A percentile compares a stretch with the other conserved stretches of the same genome.
phyloP scores from a whole-genome alignment of 345 rosid genomes.

The Salix udensis region DNA sequence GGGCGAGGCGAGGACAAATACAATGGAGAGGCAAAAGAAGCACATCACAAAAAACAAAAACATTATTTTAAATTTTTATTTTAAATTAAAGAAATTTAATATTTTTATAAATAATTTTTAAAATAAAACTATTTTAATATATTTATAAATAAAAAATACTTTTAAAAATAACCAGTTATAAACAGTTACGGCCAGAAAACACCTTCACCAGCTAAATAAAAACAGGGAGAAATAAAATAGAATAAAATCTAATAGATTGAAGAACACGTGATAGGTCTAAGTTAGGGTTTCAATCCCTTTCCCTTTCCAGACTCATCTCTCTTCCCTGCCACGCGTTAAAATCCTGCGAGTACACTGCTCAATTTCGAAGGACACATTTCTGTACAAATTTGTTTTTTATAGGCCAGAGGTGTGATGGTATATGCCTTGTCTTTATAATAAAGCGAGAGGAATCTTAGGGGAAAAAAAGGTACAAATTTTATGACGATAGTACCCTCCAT shows the following conservation, averaged over 20 bases:
- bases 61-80: no score
- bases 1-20: no score
- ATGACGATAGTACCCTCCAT: background rate
- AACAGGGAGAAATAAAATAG: background rate
- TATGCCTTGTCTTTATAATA: background rate
- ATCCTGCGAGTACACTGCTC: background rate
- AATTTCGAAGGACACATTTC: background rate
- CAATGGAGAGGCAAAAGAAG: no score
- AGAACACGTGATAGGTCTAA: background rate
- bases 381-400: background rate
- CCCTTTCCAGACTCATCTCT: background rate
- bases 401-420: background rate
- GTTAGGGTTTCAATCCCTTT: background rate
- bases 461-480: background rate
- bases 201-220: slow-evolving; percentile 2
- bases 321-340: background rate
- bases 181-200: background rate
- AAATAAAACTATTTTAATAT: no score
- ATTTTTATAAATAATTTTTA: no score
- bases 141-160: no score
- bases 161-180: no score
- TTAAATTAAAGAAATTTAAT: no score
- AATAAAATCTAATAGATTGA: background rate
- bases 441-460: background rate
- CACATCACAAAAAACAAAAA: no score